Evolutionary conservation across 768 basidiomycete genomes (phyloP).

Genomic region (Suillus plorans): DNA sequence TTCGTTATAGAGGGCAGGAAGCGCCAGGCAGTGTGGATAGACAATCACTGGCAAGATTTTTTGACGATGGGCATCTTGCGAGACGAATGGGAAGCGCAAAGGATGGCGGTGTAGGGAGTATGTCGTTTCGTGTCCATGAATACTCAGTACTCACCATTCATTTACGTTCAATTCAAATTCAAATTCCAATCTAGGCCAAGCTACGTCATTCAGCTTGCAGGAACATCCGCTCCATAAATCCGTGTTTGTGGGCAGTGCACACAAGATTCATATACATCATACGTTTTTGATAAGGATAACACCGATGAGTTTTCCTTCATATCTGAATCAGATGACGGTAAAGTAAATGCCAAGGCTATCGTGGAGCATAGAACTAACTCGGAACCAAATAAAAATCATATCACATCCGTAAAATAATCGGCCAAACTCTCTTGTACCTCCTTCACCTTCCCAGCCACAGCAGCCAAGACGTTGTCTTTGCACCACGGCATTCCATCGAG

Average conservation of each 20-base stretch:
- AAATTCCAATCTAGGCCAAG: neutral
- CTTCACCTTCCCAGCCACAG: constrained; percentile 42
- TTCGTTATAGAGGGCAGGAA: constrained; percentile 41
- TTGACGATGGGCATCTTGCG: constrained; percentile 39
- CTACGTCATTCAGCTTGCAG: neutral
- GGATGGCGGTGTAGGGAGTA: neutral
- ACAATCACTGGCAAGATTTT: constrained; percentile 38
- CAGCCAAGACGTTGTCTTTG: constrained; percentile 41
- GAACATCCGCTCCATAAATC: neutral
- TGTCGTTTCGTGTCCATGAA: neutral
- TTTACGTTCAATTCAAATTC: neutral
- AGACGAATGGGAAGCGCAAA: constrained; percentile 35
- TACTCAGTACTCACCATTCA: neutral
- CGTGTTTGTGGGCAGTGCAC: neutral
- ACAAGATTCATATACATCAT: neutral
- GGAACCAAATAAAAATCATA: constrained; percentile 13
- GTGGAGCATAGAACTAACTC: neutral
- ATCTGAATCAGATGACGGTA: neutral
- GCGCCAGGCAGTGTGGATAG: constrained; percentile 35
- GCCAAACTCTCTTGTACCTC: constrained; percentile 48
- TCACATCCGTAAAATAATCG: constrained; percentile 46
- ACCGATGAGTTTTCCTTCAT: neutral
- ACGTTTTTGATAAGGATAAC: neutral
- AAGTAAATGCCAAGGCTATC: neutral
- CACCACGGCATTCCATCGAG: constrained; percentile 46